Percentiles rank a stretch among this genome's conserved stretches.
These are phyloP conservation scores for Scheffersomyces stambukii DNA, from an alignment of 1,139 yeast genomes.

Conservation along the genomic window DNA sequence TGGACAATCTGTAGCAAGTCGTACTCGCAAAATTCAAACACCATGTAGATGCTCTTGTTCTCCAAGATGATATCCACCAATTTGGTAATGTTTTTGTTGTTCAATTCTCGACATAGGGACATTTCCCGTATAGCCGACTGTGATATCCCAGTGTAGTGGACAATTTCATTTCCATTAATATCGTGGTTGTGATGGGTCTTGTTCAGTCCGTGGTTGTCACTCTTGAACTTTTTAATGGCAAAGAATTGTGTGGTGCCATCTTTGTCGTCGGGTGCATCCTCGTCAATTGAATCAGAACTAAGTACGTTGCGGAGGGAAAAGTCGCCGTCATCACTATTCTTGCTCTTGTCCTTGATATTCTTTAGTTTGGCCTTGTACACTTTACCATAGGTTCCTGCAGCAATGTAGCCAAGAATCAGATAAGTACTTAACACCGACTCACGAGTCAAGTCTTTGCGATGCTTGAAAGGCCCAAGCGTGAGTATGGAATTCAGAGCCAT, in stretches of 20 bases:
- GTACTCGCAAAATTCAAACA: conserved; percentile 93
- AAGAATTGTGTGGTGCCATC: too few relatives aligned
- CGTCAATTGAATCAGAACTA: conserved; percentile 1
- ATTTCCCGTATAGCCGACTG: conserved; percentile 96
- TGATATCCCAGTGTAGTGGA: conserved; percentile 91
- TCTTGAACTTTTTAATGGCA: conserved; percentile 95
- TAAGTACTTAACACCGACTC: conserved; percentile 75
- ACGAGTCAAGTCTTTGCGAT: conserved; percentile 66
- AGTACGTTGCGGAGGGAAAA: background rate
- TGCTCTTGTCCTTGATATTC: conserved; percentile 4
- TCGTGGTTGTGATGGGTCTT: conserved; percentile 26
- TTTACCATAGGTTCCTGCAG: conserved; percentile 97
- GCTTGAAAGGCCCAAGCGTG: conserved; percentile 68
- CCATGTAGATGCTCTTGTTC: conserved; percentile 88
- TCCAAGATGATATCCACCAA: conserved; percentile 85
- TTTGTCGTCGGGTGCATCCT: conserved; percentile 11
- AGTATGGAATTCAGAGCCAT: conserved; percentile 70
- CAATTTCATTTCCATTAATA: conserved; percentile 65
- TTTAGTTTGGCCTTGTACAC: conserved; percentile 82
- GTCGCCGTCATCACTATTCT: conserved; percentile 1
- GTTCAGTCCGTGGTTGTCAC: conserved; percentile 76
- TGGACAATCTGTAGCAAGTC: conserved; percentile 91
- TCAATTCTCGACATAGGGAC: conserved; percentile 87
- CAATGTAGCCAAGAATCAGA: conserved; percentile 89
- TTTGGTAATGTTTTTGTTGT: conserved; percentile 73